phyloP scores from a whole-genome alignment of 2,329 filamentous ascomycete species.

The Ascochyta lentis region DNA sequence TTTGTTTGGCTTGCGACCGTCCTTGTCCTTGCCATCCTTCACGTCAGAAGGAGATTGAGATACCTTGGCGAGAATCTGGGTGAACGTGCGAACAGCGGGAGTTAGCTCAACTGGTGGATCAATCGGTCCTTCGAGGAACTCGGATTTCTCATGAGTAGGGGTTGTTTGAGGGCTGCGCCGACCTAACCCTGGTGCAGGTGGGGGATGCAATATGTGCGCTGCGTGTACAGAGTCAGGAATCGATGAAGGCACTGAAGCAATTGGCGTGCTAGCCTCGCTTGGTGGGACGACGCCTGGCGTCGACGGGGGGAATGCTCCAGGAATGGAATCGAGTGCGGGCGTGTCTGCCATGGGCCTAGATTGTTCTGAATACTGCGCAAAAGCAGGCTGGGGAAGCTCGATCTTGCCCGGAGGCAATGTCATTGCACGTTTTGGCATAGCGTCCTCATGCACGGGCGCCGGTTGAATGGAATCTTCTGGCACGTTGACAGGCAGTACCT shows the following conservation, averaged over 20 bases:
- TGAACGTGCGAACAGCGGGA: conserved; percentile 45
- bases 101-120: conserved; percentile 32
- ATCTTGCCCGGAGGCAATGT: conserved; percentile 33
- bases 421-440: conserved; percentile 25
- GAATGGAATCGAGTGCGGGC: conserved; percentile 34
- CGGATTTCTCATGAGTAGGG: conserved; percentile 41
- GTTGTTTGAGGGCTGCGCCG: conserved; percentile 35
- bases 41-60: conserved; percentile 66
- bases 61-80: conserved; percentile 45
- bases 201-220: conserved; percentile 30
- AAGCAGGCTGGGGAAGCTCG: conserved; percentile 32
- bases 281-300: conserved; percentile 51
- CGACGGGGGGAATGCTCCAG: conserved; percentile 70
- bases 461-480: background rate
- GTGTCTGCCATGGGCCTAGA: conserved; percentile 37
- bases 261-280: conserved; percentile 48
- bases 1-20: conserved; percentile 78
- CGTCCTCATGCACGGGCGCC: conserved; percentile 12
- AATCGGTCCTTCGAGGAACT: conserved; percentile 42
- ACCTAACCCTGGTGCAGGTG: conserved; percentile 21
- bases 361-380: conserved; percentile 25
- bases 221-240: conserved; percentile 20
- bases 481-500: conserved; percentile 9
- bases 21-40: conserved; percentile 58
- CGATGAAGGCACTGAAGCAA: conserved; percentile 13